These are phyloP conservation scores for Pterocarpus santalinus DNA, from an alignment of 306 rosid genomes.

Conservation along the genomic window DNA sequence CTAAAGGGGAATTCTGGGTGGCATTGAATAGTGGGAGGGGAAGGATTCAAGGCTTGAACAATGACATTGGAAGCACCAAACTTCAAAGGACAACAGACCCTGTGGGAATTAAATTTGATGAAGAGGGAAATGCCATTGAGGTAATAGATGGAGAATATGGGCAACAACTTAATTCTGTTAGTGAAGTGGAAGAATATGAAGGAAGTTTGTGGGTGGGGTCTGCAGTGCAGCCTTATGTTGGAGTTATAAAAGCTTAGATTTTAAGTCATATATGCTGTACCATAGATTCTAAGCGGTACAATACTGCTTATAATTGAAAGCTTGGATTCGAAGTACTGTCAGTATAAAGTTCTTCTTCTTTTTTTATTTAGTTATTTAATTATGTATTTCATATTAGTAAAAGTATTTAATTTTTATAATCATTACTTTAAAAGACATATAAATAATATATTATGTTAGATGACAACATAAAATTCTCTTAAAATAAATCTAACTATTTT, in stretches of 20 bases:
- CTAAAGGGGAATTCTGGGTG: constrained; percentile 63
- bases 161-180: constrained; percentile 49
- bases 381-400: no score
- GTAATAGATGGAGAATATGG: constrained; percentile 63
- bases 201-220: constrained; percentile 73
- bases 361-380: no score
- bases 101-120: constrained; percentile 56
- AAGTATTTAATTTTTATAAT: no score
- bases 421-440: no score
- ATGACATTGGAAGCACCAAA: neutral
- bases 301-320: no score
- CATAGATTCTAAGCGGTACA: no score
- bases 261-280: no score
- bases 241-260: neutral
- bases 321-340: no score
- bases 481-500: no score
- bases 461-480: no score
- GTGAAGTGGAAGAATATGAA: constrained; percentile 63
- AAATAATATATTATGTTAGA: no score
- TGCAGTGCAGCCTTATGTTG: constrained; percentile 55
- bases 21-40: constrained; percentile 60
- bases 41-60: neutral
- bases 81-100: constrained; percentile 47
- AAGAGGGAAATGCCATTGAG: constrained; percentile 47
- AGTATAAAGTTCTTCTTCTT: no score